phyloP scores from a whole-genome alignment of 2,329 filamentous ascomycete species.

The Daldinia eschscholtzii region DNA sequence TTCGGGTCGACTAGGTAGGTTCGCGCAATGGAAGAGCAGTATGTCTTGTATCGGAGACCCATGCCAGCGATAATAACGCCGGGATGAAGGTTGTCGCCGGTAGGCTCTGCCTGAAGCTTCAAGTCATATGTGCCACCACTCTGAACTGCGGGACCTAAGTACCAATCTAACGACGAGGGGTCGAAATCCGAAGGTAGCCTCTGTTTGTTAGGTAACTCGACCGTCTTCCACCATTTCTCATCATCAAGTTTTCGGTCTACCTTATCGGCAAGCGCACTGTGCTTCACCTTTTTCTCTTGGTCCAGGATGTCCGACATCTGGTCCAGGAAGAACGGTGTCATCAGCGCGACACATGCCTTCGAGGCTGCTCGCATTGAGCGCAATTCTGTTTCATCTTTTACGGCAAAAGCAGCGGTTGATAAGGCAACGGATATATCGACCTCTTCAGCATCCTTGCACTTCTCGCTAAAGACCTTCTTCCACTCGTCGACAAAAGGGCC shows the following conservation, averaged over 20 bases:
- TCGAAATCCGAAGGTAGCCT: constrained; percentile 92
- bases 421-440: constrained; percentile 87
- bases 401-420: constrained; percentile 84
- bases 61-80: constrained; percentile 94
- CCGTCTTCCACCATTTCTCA: constrained; percentile 89
- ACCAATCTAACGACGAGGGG: constrained; percentile 91
- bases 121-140: constrained; percentile 97
- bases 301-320: constrained; percentile 98
- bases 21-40: constrained; percentile 90
- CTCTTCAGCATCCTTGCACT: constrained; percentile 87
- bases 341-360: constrained; percentile 91
- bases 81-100: constrained; percentile 85
- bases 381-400: constrained; percentile 95
- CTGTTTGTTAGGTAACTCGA: constrained; percentile 74
- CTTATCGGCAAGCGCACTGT: constrained; percentile 86
- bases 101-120: constrained; percentile 81
- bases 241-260: constrained; percentile 94
- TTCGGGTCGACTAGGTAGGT: constrained; percentile 98
- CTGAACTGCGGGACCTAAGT: constrained; percentile 89
- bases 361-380: constrained; percentile 94
- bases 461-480: constrained; percentile 83
- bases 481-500: constrained; percentile 97
- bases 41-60: constrained; percentile 94
- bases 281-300: constrained; percentile 96
- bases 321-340: constrained; percentile 97